phyloP scores from a whole-genome alignment of 805 yeast species.

The Suhomyces pyralidae region DNA sequence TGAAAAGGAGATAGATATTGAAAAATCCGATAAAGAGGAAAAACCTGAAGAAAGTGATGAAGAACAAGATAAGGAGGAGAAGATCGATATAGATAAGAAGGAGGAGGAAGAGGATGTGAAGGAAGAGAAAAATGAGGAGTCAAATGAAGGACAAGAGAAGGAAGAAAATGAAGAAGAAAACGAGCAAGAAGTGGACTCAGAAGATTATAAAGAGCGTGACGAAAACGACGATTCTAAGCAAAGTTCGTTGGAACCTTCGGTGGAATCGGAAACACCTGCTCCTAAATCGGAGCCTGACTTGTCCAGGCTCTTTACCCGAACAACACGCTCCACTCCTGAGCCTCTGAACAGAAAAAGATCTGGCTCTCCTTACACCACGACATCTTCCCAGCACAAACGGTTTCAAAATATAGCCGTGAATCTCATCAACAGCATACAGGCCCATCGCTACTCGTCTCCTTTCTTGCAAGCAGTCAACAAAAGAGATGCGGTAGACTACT shows the following conservation, averaged over 20 bases:
- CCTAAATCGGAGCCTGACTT: neutral
- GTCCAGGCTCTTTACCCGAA: neutral
- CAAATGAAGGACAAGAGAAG: neutral
- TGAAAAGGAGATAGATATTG: neutral
- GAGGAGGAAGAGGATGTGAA: neutral
- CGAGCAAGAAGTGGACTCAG: neutral
- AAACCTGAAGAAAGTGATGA: neutral
- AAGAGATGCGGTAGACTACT: slow-evolving; percentile 68
- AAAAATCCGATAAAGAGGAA: slow-evolving; percentile 2
- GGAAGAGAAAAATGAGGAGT: neutral
- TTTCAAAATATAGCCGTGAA: slow-evolving; percentile 63
- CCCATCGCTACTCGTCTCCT: slow-evolving; percentile 71
- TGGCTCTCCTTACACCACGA: slow-evolving; percentile 10
- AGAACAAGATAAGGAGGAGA: slow-evolving; percentile 1
- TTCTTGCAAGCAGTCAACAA: slow-evolving; percentile 68
- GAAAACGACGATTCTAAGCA: neutral
- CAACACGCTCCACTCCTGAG: slow-evolving; percentile 3
- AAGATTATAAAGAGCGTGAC: neutral
- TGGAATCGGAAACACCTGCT: neutral
- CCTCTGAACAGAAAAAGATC: slow-evolving; percentile 12
- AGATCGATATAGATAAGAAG: slow-evolving; percentile 5
- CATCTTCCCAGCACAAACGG: slow-evolving; percentile 40
- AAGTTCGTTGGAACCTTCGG: neutral
- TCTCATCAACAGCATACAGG: slow-evolving; percentile 59
- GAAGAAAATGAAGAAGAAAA: slow-evolving; percentile 2